These are phyloP conservation scores for Penstemon eatonii DNA, from an alignment of 257 asterid species.

Conservation along the genomic window DNA sequence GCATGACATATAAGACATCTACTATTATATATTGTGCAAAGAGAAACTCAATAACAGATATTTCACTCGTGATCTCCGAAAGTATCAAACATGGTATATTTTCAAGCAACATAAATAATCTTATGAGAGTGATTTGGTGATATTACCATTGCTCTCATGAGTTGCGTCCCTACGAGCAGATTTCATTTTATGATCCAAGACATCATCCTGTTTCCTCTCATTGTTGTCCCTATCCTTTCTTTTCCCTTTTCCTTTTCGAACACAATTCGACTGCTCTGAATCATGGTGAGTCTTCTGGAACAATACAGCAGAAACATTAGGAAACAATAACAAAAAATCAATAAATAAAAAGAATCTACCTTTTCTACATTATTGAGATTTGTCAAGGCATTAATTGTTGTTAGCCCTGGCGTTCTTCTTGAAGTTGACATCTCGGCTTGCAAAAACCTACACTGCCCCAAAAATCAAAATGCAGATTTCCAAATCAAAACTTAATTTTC, in stretches of 20 bases:
- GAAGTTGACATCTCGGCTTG: conserved; percentile 68
- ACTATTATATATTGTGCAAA: neutral
- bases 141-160: conserved; percentile 9
- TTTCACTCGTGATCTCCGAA: too few relatives aligned
- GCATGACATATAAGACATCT: conserved; percentile 16
- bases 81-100: too few relatives aligned
- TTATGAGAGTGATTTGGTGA: conserved; percentile 17
- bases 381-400: conserved; percentile 72
- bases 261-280: conserved; percentile 46
- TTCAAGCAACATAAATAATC: conserved; percentile 22
- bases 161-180: conserved; percentile 37
- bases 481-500: conserved; percentile 25
- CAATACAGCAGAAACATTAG: conserved; percentile 24
- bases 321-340: conserved; percentile 15
- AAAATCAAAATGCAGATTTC: conserved; percentile 17
- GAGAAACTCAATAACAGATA: neutral
- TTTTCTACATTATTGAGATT: conserved; percentile 72
- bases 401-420: conserved; percentile 60
- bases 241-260: conserved; percentile 47
- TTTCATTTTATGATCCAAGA: conserved; percentile 44
- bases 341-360: conserved; percentile 47
- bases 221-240: conserved; percentile 47
- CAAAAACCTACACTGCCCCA: conserved; percentile 56
- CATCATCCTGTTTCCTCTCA: conserved; percentile 53
- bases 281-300: conserved; percentile 58